These are phyloP conservation scores for Beauveria brongniartii DNA, from an alignment of 2,329 filamentous ascomycete genomes.

Conservation along the genomic window DNA sequence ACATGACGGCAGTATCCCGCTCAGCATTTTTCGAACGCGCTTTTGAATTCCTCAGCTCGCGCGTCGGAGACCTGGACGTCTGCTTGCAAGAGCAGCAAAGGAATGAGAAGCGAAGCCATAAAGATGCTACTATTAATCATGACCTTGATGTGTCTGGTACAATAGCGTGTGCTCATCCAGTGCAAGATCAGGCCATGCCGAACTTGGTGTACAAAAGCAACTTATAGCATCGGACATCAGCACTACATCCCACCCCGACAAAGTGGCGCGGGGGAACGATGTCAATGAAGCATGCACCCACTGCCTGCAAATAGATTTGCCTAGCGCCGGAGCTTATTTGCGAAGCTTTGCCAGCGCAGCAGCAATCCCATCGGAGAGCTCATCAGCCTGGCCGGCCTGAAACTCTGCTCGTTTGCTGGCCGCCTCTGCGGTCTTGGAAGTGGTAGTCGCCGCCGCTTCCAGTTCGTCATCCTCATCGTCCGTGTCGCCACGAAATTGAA, in stretches of 20 bases:
- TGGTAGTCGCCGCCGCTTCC: conserved; percentile 42
- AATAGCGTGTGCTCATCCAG: neutral
- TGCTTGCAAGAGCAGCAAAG: neutral
- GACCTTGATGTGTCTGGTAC: neutral
- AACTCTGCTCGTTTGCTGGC: neutral
- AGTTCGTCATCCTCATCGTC: conserved; percentile 42
- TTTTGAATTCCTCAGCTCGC: conserved; percentile 54
- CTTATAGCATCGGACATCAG: neutral
- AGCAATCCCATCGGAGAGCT: conserved; percentile 49
- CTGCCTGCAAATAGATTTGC: neutral
- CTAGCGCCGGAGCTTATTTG: conserved; percentile 20
- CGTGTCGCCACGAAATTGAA: conserved; percentile 30
- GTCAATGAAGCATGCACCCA: neutral
- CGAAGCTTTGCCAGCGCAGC: conserved; percentile 53
- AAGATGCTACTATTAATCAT: neutral
- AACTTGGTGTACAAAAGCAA: neutral
- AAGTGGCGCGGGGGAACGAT: neutral
- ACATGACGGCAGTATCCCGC: conserved; percentile 65
- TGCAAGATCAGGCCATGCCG: no score
- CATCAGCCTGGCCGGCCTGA: conserved; percentile 25
- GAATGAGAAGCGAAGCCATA: neutral
- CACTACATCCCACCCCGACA: neutral
- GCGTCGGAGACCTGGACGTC: neutral
- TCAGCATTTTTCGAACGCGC: conserved; percentile 64
- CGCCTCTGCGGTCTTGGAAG: conserved; percentile 28